Evolutionary conservation across 352 stramenopile genomes (phyloP).

Genomic region (Pythium aristosporum): DNA sequence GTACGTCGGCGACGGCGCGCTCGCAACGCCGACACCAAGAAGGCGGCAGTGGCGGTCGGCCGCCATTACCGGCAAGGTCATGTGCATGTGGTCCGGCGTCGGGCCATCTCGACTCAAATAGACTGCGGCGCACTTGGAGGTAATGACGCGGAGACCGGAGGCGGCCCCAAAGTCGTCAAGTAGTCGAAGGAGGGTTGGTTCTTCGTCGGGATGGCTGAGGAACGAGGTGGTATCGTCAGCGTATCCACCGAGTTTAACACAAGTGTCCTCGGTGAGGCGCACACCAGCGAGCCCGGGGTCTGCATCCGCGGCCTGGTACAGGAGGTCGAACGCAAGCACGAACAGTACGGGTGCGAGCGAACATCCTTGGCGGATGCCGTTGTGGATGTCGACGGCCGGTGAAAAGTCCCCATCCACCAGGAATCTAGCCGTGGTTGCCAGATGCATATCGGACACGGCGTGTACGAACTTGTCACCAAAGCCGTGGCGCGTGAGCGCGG

Average conservation of each 20-base stretch:
- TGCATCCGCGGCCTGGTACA: not conserved
- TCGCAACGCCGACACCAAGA: not conserved
- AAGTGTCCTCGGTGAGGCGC: not conserved
- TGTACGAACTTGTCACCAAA: not conserved
- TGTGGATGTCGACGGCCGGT: not conserved
- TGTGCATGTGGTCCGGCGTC: not conserved
- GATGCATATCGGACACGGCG: not conserved
- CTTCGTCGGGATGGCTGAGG: not conserved
- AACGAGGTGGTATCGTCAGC: conserved; percentile 11
- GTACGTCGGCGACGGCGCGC: not conserved
- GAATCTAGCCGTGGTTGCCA: conserved; percentile 1
- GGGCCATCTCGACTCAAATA: not conserved
- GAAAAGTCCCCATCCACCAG: not conserved
- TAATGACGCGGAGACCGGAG: conserved; percentile 8
- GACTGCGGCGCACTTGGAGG: not conserved
- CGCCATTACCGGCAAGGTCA: not conserved
- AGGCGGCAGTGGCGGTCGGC: not conserved
- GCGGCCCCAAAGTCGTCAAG: conserved; percentile 8
- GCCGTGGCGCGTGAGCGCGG: not conserved
- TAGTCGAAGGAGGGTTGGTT: not conserved
- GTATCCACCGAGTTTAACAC: conserved; percentile 5
- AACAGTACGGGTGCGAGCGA: not conserved
- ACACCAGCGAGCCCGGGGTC: conserved; percentile 3
- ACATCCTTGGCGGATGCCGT: conserved; percentile 12
- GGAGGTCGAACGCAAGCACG: not conserved